These are phyloP conservation scores for Entomortierella lignicola DNA, from an alignment of 192 early-diverging fungal genomes.

Conservation along the genomic window DNA sequence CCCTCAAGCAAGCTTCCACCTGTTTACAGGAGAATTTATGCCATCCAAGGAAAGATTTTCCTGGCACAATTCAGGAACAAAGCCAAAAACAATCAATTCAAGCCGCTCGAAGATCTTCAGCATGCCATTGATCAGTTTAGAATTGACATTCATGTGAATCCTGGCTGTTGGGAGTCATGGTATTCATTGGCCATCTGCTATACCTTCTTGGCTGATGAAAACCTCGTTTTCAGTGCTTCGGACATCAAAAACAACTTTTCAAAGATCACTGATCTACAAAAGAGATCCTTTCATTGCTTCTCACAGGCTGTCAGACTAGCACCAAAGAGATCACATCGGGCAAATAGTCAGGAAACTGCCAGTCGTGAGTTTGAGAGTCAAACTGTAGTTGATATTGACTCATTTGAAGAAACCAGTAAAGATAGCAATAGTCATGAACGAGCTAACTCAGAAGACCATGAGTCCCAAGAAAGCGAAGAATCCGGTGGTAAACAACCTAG, in stretches of 20 bases:
- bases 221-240: slow-evolving; percentile 68
- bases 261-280: slow-evolving; percentile 70
- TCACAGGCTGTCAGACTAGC: slow-evolving; percentile 56
- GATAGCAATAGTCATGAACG: neutral
- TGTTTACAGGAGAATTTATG: slow-evolving; percentile 68
- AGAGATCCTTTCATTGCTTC: slow-evolving; percentile 75
- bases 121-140: slow-evolving; percentile 63
- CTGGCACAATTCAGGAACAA: slow-evolving; percentile 62
- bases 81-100: slow-evolving; percentile 60
- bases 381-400: neutral
- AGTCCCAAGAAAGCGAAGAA: slow-evolving; percentile 1
- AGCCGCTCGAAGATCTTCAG: slow-evolving; percentile 67
- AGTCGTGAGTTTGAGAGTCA: neutral
- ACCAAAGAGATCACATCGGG: slow-evolving; percentile 10
- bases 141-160: slow-evolving; percentile 68
- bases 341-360: neutral
- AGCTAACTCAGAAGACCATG: slow-evolving; percentile 4
- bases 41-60: slow-evolving; percentile 66
- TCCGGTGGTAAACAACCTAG: neutral
- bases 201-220: slow-evolving; percentile 71
- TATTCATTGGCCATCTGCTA: slow-evolving; percentile 69
- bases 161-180: slow-evolving; percentile 71
- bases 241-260: slow-evolving; percentile 63
- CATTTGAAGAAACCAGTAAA: slow-evolving; percentile 9
- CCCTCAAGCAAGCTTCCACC: slow-evolving; percentile 43